Base-by-base conservation (phyloP, 371 early-diverging fungal genomes). In the Nosema muscidifuracis region DNA sequence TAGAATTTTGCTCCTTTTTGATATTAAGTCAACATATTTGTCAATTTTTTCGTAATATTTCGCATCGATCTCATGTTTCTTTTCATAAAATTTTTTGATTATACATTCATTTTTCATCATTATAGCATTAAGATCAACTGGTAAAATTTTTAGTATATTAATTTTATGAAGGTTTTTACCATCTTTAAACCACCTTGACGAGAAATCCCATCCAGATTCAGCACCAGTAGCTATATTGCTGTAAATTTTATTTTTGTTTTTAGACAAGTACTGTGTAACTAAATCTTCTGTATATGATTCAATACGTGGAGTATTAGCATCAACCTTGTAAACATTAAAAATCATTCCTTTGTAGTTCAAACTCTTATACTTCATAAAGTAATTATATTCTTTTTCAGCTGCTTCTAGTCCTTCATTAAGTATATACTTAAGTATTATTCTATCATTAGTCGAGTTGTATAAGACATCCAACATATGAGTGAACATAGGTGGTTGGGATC, bases 181-280 rank as follows among this genome's bases (percentile, higher is more conserved):
- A 7, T 68, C 9, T 20, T 18, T 26, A 1, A 87, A 79, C 89
- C 89, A 90, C 26, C 92, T 85, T 0, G 87, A 85, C 15, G 88
- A 86, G 73, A 87, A 92, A 80, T 92, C 92, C 90, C 90, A 90
- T 9, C 93, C 93, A n/a, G 88, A 85, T 80, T 93, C 92, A 1
- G 93, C 90, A 22, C 87, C 90, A 0, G 91, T 84, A 9, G 89
- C 89, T 55, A 91, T 74, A 50, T 91, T 87, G 0, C 86, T 81
- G 73, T 87, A 91, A 20, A 74, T 70, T 31, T 62, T 51, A 9
- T 40, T 40, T 7, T 40, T 40, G 9, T 40, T 40, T 40, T 15
- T 15, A 7, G 40, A 40, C 40, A 9, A 7, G 9, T 9, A 7
- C 7, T 9, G 15, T 40, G 40, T 40, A 4, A n/a, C 62, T 24